Conservation (phyloP, 2,329 filamentous ascomycete species). For the Colletotrichum orchidophilum region DNA sequence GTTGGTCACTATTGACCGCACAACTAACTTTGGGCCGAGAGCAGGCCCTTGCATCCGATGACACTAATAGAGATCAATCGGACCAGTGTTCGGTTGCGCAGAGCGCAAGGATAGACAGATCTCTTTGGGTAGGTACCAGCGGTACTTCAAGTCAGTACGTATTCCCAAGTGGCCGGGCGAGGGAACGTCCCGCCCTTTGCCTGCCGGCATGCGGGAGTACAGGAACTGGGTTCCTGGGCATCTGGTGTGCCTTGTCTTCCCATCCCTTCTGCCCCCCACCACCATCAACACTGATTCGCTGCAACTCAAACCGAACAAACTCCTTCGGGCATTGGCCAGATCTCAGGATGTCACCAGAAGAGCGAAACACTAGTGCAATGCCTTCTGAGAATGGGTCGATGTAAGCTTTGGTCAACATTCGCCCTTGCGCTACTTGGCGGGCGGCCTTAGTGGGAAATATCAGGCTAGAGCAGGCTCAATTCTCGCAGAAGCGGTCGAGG, state of each 20-base stretch:
- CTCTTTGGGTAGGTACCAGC: not conserved
- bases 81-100: constrained; percentile 14
- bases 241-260: constrained; percentile 7
- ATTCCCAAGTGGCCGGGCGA: constrained; percentile 4
- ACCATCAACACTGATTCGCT: constrained; percentile 19
- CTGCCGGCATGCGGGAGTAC: constrained; percentile 14
- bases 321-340: constrained; percentile 19
- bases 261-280: not conserved
- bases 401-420: constrained; percentile 30
- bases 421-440: constrained; percentile 9
- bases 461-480: constrained; percentile 12
- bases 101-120: constrained; percentile 2
- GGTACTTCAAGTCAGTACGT: constrained; percentile 15
- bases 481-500: constrained; percentile 5
- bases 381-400: constrained; percentile 20
- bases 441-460: constrained; percentile 22
- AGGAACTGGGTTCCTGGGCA: constrained; percentile 17
- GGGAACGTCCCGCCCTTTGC: constrained; percentile 21
- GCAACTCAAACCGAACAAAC: constrained; percentile 30
- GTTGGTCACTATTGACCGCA: not conserved
- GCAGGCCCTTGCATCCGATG: constrained; percentile 23
- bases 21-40: constrained; percentile 11
- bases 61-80: constrained; percentile 27
- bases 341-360: constrained; percentile 27
- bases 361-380: constrained; percentile 32